Percentiles rank a stretch among this genome's conserved stretches.
Conservation (phyloP, 179 eudicot species). For the Vitellaria paradoxa region DNA sequence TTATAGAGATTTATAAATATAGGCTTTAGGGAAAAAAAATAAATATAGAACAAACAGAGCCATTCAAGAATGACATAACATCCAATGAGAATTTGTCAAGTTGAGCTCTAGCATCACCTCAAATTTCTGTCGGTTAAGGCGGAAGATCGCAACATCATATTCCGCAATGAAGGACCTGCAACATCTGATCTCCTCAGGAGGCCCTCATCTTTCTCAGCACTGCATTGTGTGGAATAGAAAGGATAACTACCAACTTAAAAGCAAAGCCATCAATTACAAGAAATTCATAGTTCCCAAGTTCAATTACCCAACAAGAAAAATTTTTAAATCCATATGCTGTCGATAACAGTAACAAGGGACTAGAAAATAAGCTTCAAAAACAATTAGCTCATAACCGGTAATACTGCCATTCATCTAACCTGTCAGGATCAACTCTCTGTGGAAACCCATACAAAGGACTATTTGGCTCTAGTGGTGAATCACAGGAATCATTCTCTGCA, state of each 20-base stretch:
- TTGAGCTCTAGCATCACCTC: constrained; percentile 42
- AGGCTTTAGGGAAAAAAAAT: neutral
- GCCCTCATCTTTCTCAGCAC: constrained; percentile 80
- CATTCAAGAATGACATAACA: neutral
- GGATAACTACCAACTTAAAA: constrained; percentile 18
- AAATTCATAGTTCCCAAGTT: neutral
- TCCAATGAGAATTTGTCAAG: neutral
- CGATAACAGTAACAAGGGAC: neutral
- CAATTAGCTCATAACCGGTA: neutral
- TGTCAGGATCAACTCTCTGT: constrained; percentile 72
- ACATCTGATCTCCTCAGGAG: constrained; percentile 46
- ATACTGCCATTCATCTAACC: constrained; percentile 36
- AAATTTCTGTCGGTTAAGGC: constrained; percentile 50
- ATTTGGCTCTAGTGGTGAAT: constrained; percentile 96
- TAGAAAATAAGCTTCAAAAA: neutral
- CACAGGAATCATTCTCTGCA: constrained; percentile 99
- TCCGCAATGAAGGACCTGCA: constrained; percentile 69
- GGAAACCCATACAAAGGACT: constrained; percentile 84
- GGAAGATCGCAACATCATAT: constrained; percentile 69
- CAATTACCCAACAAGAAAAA: neutral
- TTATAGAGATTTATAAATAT: too few relatives aligned
- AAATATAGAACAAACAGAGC: neutral
- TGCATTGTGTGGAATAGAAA: constrained; percentile 32
- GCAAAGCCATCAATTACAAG: neutral
- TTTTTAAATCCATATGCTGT: neutral